Conservation (phyloP, 352 stramenopile species). For the Pythium utonaiense region DNA sequence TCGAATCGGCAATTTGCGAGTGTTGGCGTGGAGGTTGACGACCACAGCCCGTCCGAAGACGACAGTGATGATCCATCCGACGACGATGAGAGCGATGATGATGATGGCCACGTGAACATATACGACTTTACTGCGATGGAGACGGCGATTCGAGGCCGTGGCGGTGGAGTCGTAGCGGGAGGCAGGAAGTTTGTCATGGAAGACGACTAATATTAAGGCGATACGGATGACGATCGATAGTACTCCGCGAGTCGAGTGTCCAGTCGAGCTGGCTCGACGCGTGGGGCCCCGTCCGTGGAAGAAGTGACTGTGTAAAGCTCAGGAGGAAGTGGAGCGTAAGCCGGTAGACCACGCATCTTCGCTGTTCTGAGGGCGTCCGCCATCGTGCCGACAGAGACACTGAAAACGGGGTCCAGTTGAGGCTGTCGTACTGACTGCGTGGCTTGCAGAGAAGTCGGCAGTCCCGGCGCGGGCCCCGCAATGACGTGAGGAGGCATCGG, state of each 20-base stretch:
- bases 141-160: not conserved
- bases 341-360: conserved; percentile 26
- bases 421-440: not conserved
- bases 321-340: conserved; percentile 38
- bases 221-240: conserved; percentile 30
- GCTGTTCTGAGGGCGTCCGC: conserved; percentile 52
- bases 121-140: not conserved
- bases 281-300: conserved; percentile 20
- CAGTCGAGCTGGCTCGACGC: conserved; percentile 43
- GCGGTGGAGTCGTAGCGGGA: not conserved
- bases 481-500: not conserved
- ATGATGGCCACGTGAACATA: not conserved
- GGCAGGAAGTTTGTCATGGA: conserved; percentile 9
- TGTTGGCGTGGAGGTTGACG: too few species aligned
- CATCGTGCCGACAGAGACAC: conserved; percentile 40
- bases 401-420: conserved; percentile 1
- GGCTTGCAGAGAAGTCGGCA: not conserved
- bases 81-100: not conserved
- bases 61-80: not conserved
- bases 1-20: too few species aligned
- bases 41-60: too few species aligned
- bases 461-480: not conserved
- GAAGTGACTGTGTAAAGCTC: conserved; percentile 28
- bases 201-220: not conserved
- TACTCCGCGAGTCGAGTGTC: conserved; percentile 57